Conservation (phyloP, 768 basidiomycete species). For the Kwoniella heveanensis region DNA sequence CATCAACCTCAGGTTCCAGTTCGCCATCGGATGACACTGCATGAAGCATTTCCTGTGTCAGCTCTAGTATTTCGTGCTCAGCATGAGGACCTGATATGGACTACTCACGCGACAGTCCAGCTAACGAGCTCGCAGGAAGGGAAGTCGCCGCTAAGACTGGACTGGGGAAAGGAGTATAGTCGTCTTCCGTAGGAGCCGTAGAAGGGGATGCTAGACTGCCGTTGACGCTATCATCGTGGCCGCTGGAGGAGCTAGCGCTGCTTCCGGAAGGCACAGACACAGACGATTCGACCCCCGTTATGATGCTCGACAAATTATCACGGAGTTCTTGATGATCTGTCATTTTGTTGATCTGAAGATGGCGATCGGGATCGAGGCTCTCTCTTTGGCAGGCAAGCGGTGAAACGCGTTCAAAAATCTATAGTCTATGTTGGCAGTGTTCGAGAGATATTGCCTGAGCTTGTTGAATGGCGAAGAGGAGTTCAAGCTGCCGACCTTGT, state of each 20-base stretch:
- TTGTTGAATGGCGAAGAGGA: too few relatives aligned
- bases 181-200: constrained; percentile 20
- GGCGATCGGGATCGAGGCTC: too few relatives aligned
- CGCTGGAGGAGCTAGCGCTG: not conserved
- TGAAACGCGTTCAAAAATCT: too few relatives aligned
- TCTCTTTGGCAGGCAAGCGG: too few relatives aligned
- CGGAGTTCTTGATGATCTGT: constrained; percentile 15
- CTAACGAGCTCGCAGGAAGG: constrained; percentile 15
- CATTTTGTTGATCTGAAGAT: too few relatives aligned
- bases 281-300: constrained; percentile 41
- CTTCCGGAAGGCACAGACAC: constrained; percentile 19
- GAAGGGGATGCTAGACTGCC: constrained; percentile 11
- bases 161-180: constrained; percentile 47
- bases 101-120: constrained; percentile 37
- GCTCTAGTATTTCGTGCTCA: too few relatives aligned
- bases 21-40: constrained; percentile 48
- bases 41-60: not conserved
- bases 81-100: too few relatives aligned
- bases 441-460: too few relatives aligned
- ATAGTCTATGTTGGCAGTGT: too few relatives aligned
- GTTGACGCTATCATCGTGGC: not conserved
- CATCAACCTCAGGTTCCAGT: constrained; percentile 46
- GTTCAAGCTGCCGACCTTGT: too few relatives aligned
- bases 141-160: constrained; percentile 34
- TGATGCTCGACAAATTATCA: constrained; percentile 26